phyloP scores from a whole-genome alignment of 179 eudicot species.

The Nepenthes alata region DNA sequence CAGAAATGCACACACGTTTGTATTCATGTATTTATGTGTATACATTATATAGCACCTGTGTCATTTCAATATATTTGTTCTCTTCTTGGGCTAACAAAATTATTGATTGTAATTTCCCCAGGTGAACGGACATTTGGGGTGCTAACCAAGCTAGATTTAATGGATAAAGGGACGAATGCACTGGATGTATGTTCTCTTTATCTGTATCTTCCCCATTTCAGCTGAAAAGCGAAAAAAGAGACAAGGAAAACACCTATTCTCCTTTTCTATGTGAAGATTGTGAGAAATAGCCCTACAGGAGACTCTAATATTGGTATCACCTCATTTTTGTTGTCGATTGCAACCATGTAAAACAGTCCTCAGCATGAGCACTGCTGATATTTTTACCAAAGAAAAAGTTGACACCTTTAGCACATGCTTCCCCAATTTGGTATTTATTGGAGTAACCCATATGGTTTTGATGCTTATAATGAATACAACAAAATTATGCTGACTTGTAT shows the following conservation, averaged over 20 bases:
- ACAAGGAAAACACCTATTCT: no score
- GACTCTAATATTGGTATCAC: no score
- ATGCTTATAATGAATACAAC: no score
- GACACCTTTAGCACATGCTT: neutral
- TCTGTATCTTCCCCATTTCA: neutral
- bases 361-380: no score
- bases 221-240: no score
- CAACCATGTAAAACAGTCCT: no score
- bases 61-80: neutral
- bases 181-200: conserved; percentile 46
- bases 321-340: no score
- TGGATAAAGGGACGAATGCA: conserved; percentile 99
- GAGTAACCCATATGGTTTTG: no score
- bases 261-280: no score
- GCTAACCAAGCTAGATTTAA: conserved; percentile 79
- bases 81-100: neutral
- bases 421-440: conserved; percentile 2
- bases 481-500: neutral
- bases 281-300: no score
- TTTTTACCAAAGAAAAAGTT: no score
- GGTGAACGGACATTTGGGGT: conserved; percentile 96
- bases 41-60: neutral
- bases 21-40: neutral
- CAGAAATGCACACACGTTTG: neutral
- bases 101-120: conserved; percentile 21